Base-by-base conservation (phyloP, 1,284 basidiomycete species). In the Irpex sp. region DNA sequence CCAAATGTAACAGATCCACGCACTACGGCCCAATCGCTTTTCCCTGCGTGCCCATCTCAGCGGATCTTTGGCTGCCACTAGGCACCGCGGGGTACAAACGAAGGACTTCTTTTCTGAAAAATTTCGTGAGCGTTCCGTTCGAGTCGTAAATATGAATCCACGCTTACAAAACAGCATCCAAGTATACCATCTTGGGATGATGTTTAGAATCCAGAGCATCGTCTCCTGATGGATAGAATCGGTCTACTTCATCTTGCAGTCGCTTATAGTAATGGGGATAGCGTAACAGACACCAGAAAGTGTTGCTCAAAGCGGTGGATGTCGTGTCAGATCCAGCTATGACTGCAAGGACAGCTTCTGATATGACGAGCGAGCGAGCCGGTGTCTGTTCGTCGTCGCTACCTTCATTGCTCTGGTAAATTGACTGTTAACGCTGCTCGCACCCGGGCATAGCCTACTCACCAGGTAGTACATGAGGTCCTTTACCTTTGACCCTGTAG, bases 271-370 rank as follows among this genome's bases (percentile, higher is more conserved):
- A 71, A 3, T 73, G 73, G 0, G 81, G 82, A 65, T 87, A 70
- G 46, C 71, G 71, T 7, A 86, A 67, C 2, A 88, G 69, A 31
- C 76, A 78, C 67, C 77, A 86, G 62, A 85, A 78, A 15, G 81
- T 67, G 60, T 73, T 76, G 64, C 76, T 76, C 5, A 87, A 67
- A 0, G 76, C 78, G 2, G 76, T 79, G 0, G 85, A 74, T 0
- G 82, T 82, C 0, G 86, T 87, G 67, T 87, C 86, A 7, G 86
- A 82, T 15, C 83, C 84, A 6, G 86, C 85, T 4, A 85, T 74
- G 57, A 87, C 81, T 2, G 82, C 79, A 8, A 85, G 75, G n/a
- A 77, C 72, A 13, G 78, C 60, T 53, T 86, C 82, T 4, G 78
- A 76, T 5, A 78, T 71, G 7, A 84, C 74, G 47, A 76, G 72